Conservation (phyloP, 2,329 filamentous ascomycete species). For the Lecanoromycetidae sp. region DNA sequence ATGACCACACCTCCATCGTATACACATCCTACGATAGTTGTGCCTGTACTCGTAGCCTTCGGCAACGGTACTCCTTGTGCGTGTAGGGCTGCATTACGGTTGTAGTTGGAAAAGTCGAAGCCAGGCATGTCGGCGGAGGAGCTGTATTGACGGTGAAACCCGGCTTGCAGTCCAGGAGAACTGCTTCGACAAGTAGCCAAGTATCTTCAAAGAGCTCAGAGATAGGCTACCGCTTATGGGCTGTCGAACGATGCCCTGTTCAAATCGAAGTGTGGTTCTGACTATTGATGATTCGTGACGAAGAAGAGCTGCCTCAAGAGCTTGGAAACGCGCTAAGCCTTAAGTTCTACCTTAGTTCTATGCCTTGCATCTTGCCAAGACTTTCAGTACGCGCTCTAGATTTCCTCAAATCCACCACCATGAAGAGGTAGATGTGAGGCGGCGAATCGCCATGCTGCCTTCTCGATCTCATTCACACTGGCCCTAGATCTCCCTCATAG, state of each 20-base stretch:
- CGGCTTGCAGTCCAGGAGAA: background rate
- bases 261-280: background rate
- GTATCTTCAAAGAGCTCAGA: no score
- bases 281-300: background rate
- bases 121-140: slow-evolving; percentile 60
- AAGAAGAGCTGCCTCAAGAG: slow-evolving; percentile 12
- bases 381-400: slow-evolving; percentile 1
- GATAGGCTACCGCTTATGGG: no score
- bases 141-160: background rate
- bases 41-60: slow-evolving; percentile 96
- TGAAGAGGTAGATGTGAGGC: background rate
- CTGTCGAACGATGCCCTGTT: no score
- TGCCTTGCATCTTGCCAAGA: slow-evolving; percentile 2
- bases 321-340: no score
- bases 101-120: slow-evolving; percentile 99
- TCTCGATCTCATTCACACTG: no score
- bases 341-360: slow-evolving; percentile 2
- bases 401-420: background rate
- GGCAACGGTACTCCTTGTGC: slow-evolving; percentile 86
- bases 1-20: slow-evolving; percentile 96
- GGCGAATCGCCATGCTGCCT: background rate
- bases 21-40: slow-evolving; percentile 95
- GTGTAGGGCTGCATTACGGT: slow-evolving; percentile 93
- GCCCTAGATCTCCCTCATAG: no score
- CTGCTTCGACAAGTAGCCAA: background rate